These are phyloP conservation scores for Xerocomus spinulosus DNA, from an alignment of 768 basidiomycete species.

Conservation along the genomic window DNA sequence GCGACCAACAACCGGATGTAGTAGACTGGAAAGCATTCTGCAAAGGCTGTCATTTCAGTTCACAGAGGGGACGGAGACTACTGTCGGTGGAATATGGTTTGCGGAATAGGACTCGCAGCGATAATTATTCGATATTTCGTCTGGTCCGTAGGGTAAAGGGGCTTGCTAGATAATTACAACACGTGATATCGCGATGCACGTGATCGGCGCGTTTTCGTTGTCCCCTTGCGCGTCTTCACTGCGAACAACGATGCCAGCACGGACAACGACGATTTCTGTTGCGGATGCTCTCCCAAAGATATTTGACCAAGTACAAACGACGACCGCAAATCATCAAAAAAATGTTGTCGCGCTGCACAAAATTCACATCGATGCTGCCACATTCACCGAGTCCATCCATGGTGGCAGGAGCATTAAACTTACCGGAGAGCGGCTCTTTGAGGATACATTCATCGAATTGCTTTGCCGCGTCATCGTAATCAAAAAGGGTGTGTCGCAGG, in stretches of 20 bases:
- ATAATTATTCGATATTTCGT: too few relatives aligned
- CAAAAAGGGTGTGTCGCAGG: constrained; percentile 77
- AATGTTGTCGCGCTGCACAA: constrained; percentile 82
- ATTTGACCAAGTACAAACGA: constrained; percentile 74
- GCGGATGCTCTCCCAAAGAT: constrained; percentile 40
- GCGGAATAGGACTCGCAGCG: too few relatives aligned
- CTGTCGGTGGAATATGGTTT: too few relatives aligned
- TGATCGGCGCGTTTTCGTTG: constrained; percentile 7
- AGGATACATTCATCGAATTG: constrained; percentile 56
- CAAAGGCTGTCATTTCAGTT: too few relatives aligned
- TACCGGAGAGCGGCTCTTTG: constrained; percentile 75
- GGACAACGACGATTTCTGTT: constrained; percentile 4
- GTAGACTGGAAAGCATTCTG: too few relatives aligned
- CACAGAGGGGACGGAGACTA: too few relatives aligned
- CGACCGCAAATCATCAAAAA: constrained; percentile 81
- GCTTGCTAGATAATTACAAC: too few relatives aligned
- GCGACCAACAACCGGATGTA: too few relatives aligned
- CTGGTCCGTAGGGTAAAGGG: too few relatives aligned
- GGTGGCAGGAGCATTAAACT: constrained; percentile 51
- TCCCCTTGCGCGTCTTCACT: background rate
- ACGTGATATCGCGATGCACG: constrained; percentile 14
- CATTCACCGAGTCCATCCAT: constrained; percentile 44
- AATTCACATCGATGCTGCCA: constrained; percentile 62
- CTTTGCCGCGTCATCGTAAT: constrained; percentile 57
- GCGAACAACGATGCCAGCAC: constrained; percentile 16